phyloP scores from a whole-genome alignment of 257 asterid species.

The Petunia axillaris region DNA sequence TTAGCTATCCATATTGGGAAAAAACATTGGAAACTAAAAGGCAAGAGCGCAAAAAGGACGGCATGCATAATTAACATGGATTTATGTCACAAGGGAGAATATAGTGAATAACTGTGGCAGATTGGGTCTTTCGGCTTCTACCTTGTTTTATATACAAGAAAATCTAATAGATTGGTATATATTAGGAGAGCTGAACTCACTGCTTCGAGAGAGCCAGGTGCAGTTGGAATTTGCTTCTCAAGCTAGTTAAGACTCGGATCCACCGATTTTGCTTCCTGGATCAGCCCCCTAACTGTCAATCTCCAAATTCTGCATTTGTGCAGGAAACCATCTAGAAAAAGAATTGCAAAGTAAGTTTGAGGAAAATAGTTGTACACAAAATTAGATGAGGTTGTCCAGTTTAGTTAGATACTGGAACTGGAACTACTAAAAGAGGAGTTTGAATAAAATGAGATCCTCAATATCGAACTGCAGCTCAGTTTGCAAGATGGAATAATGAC shows the following conservation, averaged over 20 bases:
- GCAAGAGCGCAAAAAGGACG: background rate
- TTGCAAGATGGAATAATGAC: background rate
- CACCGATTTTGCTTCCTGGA: background rate
- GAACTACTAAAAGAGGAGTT: background rate
- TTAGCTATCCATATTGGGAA: background rate
- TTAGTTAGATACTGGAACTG: background rate
- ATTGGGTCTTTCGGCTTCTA: background rate
- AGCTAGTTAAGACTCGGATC: conserved; percentile 10
- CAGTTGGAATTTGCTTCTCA: background rate
- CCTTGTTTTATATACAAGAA: background rate
- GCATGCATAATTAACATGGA: background rate
- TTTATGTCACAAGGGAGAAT: background rate
- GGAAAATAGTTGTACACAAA: background rate
- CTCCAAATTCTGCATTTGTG: background rate
- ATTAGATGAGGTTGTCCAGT: conserved; percentile 14
- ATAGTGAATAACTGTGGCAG: background rate
- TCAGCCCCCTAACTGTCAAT: background rate
- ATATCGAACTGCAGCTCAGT: background rate
- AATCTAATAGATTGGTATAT: conserved; percentile 15
- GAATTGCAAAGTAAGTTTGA: conserved; percentile 5
- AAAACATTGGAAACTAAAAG: background rate
- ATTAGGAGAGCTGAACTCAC: conserved; percentile 14
- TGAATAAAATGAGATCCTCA: background rate
- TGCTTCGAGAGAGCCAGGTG: conserved; percentile 11
- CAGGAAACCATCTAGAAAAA: background rate